Base-by-base conservation (phyloP, 805 yeast genomes). In the Candida ipomoeae region DNA sequence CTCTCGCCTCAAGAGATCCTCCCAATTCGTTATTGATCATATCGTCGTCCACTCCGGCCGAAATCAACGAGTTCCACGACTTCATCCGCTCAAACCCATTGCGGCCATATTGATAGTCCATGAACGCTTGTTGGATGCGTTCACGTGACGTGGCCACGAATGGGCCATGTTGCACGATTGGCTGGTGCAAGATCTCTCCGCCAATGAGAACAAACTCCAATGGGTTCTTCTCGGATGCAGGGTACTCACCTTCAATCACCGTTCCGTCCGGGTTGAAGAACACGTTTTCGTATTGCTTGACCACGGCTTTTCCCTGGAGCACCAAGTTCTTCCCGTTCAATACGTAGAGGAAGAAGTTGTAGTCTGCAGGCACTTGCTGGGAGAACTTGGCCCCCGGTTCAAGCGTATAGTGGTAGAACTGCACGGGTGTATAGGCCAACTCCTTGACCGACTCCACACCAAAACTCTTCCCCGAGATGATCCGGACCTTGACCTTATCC, bases 111-210 rank as follows among this genome's bases (percentile, higher is more conserved):
- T 85, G 92, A 64, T 85, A 91, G 63, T 87, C 90, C 66, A 70
- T 60, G 60, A 87, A 83, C 0, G 89, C 94, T 58, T 85, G 68
- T 56, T 81, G 76, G 52, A 90, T 84, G 55, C 80, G 81, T 47
- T 82, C 85, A 48, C 76, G 75, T 20, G 85, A 70, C 6, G 87
- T 80, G 54, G 87, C 92, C 17, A 90, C 97, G 63, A 90, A 91
- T 13, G 97, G 97, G 15, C 97, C 97, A 63, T 89, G 85, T 63
- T 90, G 96, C 32, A 88, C 86, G 49, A 86, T 75, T 15, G 82
- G 80, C 70, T 89, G 96, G 58, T 87, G 79, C 50, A 88, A 70
- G 18, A 79, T 78, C 63, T 86, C 68, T 50, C 96, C 96, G 32
- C 89, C 94, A 54, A 89, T 73, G n/a, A 89, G 55, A 4, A 85